A percentile compares a stretch with the other conserved stretches of the same genome.
Conservation (phyloP, 73 alveolate genomes). For the Durusdinium trenchii region DNA sequence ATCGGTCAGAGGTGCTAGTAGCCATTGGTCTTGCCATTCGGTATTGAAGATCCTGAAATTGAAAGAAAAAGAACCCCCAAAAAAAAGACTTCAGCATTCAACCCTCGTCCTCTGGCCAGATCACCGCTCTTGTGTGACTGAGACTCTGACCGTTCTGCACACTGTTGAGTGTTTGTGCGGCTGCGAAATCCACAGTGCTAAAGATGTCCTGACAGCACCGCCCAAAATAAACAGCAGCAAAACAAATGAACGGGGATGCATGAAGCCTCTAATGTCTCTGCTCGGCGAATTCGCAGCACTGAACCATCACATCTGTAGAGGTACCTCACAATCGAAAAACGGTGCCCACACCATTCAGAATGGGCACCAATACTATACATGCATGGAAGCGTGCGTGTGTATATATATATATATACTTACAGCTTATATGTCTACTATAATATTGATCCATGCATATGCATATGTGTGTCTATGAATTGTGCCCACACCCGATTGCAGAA, state of each 20-base stretch:
- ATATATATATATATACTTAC: too few species aligned
- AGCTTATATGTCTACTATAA: too few species aligned
- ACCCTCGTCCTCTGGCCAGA: background rate
- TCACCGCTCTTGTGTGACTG: background rate
- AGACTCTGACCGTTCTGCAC: constrained; percentile 24
- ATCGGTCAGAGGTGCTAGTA: too few species aligned
- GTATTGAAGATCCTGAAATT: too few species aligned
- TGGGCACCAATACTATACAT: background rate
- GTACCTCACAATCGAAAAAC: constrained; percentile 43
- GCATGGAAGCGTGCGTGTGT: background rate
- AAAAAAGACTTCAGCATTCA: too few species aligned
- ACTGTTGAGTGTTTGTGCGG: constrained; percentile 28
- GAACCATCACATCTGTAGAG: constrained; percentile 47
- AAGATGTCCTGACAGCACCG: constrained; percentile 56
- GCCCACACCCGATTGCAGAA: too few species aligned
- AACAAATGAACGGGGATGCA: background rate
- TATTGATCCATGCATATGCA: too few species aligned
- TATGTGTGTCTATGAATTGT: too few species aligned
- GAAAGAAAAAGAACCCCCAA: too few species aligned
- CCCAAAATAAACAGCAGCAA: too few species aligned
- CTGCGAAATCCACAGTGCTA: constrained; percentile 62
- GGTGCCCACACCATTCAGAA: too few species aligned
- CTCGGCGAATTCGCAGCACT: constrained; percentile 66
- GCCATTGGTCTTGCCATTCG: too few species aligned
- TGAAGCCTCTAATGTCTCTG: constrained; percentile 69